Evolutionary conservation across 2,329 filamentous ascomycete genomes (phyloP), one percentile per base, ranked within the genome.

Genomic region (Paracamarosporium sp.): DNA sequence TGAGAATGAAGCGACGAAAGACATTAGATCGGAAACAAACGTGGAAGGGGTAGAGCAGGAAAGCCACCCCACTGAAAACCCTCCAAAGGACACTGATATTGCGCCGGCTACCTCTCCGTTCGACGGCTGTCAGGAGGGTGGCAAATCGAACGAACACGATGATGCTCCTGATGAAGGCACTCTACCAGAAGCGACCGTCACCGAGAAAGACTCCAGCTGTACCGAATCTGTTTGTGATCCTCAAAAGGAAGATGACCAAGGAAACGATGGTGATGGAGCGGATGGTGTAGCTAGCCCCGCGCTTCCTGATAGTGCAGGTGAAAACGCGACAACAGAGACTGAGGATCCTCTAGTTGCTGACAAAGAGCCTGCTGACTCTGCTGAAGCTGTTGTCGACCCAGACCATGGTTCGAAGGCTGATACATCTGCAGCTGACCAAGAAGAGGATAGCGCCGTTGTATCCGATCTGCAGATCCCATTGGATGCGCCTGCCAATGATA

Each of bases 401-500:
- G 25, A 40, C 36, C 22, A 22, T 31, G 36, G 24, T n/a, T 6
- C 20, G 28, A 38, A 7, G 31, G 27, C 17, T 15, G 36, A 51
- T 17, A 9, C 36, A 13, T 30, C 35, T 22, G n/a, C 9, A 24
- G n/a, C 25, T 41, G 36, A 25, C 17, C 36, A 51, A n/a, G 36
- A 38, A 30, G 35, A 51, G 48, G 36, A 51, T 41, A 51, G 48
- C 17, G 36, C 48, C 15, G 35, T 30, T 15, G 48, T 51, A 9
- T 30, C 48, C 22, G 36, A 51, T 13, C 27, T 51, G 11, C 35
- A 51, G 9, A 17, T 51, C 17, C 48, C 36, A 2, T 40, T 36
- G 5, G 48, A 51, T 5, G 48, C 48, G 11, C 48, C 48, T n/a
- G 4, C 27, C 4, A 51, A 41, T 9, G 36, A 41, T 9, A 27